These are phyloP conservation scores for Trichophyton equinum DNA, from an alignment of 2,329 filamentous ascomycete genomes.

Conservation along the genomic window DNA sequence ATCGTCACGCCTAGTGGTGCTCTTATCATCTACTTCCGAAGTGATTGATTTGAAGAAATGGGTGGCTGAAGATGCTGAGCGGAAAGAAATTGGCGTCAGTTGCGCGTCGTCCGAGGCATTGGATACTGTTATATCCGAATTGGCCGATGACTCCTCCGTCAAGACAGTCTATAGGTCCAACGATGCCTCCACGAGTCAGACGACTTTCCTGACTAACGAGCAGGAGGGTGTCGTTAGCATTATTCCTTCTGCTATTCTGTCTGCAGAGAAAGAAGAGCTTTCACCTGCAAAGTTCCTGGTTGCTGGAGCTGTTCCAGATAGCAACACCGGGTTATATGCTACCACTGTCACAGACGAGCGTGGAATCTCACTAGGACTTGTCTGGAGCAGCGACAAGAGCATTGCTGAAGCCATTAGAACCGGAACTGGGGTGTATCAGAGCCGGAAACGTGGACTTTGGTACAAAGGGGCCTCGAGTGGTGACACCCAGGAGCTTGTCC, in stretches of 20 bases:
- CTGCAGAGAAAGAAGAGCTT: constrained; percentile 49
- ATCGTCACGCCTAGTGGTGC: constrained; percentile 46
- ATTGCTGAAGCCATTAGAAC: constrained; percentile 75
- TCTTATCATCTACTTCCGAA: constrained; percentile 32
- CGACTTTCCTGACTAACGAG: constrained; percentile 37
- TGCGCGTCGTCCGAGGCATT: constrained; percentile 17
- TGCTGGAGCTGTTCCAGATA: constrained; percentile 65
- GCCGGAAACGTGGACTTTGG: constrained; percentile 89
- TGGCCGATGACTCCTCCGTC: constrained; percentile 28
- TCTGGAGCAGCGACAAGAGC: constrained; percentile 89
- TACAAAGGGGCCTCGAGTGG: constrained; percentile 92
- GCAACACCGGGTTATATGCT: constrained; percentile 69
- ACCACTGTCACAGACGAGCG: constrained; percentile 86
- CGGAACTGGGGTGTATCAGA: constrained; percentile 81
- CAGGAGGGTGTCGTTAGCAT: constrained; percentile 53
- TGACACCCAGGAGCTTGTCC: constrained; percentile 79
- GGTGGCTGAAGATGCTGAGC: constrained; percentile 26
- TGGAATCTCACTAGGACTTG: constrained; percentile 71
- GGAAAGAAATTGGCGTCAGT: constrained; percentile 26
- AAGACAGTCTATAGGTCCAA: constrained; percentile 30
- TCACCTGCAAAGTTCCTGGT: constrained; percentile 60
- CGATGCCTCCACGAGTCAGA: constrained; percentile 32
- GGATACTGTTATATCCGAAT: constrained; percentile 20
- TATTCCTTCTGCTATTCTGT: constrained; percentile 57
- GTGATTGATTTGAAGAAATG: constrained; percentile 30